Evolutionary conservation across 2,329 filamentous ascomycete genomes (phyloP).

Genomic region (Talaromyces sp.): DNA sequence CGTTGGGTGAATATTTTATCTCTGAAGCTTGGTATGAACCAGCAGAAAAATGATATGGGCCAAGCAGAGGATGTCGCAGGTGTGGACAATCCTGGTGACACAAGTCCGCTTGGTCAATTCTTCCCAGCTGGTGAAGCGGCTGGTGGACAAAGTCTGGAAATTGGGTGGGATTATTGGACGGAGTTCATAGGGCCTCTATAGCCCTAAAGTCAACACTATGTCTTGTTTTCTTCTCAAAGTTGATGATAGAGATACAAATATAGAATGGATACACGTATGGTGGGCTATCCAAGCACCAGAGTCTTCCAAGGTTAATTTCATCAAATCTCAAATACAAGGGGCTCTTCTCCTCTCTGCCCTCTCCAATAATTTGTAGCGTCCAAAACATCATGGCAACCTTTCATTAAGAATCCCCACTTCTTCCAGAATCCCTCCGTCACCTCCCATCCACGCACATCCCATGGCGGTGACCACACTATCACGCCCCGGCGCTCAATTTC

Average conservation of each 20-base stretch:
- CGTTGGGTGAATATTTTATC: background rate
- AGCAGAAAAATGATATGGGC: background rate
- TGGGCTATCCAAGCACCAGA: too few relatives aligned
- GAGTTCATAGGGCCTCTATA: background rate
- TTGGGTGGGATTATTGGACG: background rate
- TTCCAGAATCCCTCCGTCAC: slow-evolving; percentile 9
- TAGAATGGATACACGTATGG: background rate
- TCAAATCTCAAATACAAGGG: background rate
- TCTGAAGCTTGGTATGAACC: background rate
- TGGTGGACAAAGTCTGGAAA: background rate
- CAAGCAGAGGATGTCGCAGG: background rate
- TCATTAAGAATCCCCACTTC: slow-evolving; percentile 8
- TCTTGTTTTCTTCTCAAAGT: background rate
- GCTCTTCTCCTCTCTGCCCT: background rate
- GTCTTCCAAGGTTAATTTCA: too few relatives aligned
- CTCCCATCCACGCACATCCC: slow-evolving; percentile 14
- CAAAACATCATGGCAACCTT: slow-evolving; percentile 7
- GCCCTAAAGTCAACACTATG: background rate
- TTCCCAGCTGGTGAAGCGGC: background rate
- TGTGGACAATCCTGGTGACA: background rate
- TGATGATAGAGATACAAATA: background rate
- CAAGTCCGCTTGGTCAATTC: too few relatives aligned
- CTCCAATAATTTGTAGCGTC: slow-evolving; percentile 13
- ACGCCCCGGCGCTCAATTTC: slow-evolving; percentile 11
- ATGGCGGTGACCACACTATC: slow-evolving; percentile 12